Base-by-base conservation (phyloP, 2,329 filamentous ascomycete species). In the Metarhizium guizhouense region DNA sequence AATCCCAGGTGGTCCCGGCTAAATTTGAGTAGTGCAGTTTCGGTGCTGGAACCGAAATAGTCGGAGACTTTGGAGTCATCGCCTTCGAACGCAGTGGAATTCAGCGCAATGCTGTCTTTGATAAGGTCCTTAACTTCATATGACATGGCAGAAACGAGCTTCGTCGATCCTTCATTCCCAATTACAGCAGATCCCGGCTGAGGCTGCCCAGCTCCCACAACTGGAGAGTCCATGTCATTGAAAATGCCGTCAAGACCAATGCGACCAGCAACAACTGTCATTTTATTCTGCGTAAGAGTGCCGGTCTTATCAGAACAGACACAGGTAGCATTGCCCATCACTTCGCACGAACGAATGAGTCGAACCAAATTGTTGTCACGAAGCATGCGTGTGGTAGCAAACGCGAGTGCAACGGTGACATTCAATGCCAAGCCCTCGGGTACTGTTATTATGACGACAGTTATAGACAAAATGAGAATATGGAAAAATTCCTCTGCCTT, bases 271-370 rank as follows among this genome's bases (percentile, higher is more conserved):
- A 84, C 81, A 3, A 83, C 78, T 3, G 74, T 80, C 82, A 85
- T 85, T 60, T 80, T 79, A 60, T 85, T 84, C 59, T 83, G 78
- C 0, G 83, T 86, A 25, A 86, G 70, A 1, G 83, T 86, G 4
- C 83, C 83, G 0, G 83, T 86, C 66, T 86, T 86, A 62, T 86
- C 83, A 0, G 82, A 85, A 64, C 83, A 85, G 51, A 86, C 77
- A 7, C 77, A 82, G 0, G 82, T 85, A 8, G 81, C 81, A 61
- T 84, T 84, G 7, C 82, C 82, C 82, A 85, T 85, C 6, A 80
- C 83, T 61, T 85, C 82, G 60, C 81, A 83, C 2, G 82, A 81
- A 52, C 79, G 75, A 38, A 85, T 68, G 36, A 81, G 71, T 13
- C 82, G 79, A 49, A 85, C 82, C 49, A 85, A 65, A 58, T 84